A percentile compares a stretch with the other conserved stretches of the same genome.
Conservation (phyloP, 306 rosid genomes). For the Parietaria judaica region DNA sequence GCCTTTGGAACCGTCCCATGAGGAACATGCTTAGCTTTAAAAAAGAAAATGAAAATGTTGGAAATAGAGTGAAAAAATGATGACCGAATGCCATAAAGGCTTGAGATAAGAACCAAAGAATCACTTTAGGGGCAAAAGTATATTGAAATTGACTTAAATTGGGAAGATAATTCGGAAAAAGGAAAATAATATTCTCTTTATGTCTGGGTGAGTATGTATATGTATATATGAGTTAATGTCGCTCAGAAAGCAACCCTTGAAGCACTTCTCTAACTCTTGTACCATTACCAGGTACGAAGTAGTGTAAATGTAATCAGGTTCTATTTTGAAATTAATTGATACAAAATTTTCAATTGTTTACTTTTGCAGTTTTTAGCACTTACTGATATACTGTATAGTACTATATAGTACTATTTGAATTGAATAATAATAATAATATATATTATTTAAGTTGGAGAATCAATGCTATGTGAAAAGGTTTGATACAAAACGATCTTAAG, state of each 20-base stretch:
- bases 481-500: too few species aligned
- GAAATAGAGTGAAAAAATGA: conserved; percentile 12
- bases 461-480: too few species aligned
- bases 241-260: conserved; percentile 5
- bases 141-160: conserved; percentile 5
- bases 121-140: conserved; percentile 5
- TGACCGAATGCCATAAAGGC: not conserved
- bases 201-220: too few species aligned
- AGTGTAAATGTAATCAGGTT: not conserved
- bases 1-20: conserved; percentile 16
- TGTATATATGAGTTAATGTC: not conserved
- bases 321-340: too few species aligned
- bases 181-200: not conserved
- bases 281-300: not conserved
- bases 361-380: too few species aligned
- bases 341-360: too few species aligned
- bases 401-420: too few species aligned
- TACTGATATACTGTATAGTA: too few species aligned
- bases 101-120: conserved; percentile 7
- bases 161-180: not conserved
- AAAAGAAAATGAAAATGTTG: conserved; percentile 8
- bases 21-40: conserved; percentile 9
- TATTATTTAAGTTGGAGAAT: too few species aligned
- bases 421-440: too few species aligned
- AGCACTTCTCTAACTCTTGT: not conserved